Evolutionary conservation across 257 asterid species (phyloP).

Genomic region (Solanum commersonii): DNA sequence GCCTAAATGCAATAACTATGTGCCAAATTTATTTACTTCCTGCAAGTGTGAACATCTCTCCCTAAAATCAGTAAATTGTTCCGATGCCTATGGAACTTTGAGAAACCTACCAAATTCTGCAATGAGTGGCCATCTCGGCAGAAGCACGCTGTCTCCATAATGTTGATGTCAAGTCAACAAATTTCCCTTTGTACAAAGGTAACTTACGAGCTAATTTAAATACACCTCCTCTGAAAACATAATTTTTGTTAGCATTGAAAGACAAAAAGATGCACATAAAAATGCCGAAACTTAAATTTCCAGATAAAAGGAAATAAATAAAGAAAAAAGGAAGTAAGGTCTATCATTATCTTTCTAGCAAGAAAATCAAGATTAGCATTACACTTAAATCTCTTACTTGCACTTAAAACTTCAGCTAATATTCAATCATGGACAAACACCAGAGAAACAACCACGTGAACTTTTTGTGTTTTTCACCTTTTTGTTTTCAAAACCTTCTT

Average conservation of each 20-base stretch:
- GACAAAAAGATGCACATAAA: not conserved
- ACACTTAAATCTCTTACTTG: not conserved
- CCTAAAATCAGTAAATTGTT: not conserved
- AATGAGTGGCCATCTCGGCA: constrained; percentile 1
- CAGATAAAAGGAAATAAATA: not conserved
- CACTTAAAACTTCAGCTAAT: not conserved
- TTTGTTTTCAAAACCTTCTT: not conserved
- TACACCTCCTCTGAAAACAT: not conserved
- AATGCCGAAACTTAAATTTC: not conserved
- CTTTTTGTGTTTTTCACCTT: not conserved
- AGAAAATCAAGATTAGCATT: not conserved
- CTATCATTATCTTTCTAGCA: not conserved
- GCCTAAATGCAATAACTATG: not conserved
- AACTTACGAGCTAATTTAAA: not conserved
- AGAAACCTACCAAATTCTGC: constrained; percentile 18
- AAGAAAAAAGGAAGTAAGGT: not conserved
- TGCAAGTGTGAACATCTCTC: not conserved
- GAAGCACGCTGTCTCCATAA: constrained; percentile 12
- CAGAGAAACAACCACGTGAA: not conserved
- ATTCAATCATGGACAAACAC: not conserved
- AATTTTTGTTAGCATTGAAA: not conserved
- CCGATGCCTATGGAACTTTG: not conserved
- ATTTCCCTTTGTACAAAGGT: constrained; percentile 9
- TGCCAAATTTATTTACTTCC: not conserved
- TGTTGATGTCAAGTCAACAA: constrained; percentile 16